Conservation (phyloP, 371 early-diverging fungal species). For the Mortierella sp. region DNA sequence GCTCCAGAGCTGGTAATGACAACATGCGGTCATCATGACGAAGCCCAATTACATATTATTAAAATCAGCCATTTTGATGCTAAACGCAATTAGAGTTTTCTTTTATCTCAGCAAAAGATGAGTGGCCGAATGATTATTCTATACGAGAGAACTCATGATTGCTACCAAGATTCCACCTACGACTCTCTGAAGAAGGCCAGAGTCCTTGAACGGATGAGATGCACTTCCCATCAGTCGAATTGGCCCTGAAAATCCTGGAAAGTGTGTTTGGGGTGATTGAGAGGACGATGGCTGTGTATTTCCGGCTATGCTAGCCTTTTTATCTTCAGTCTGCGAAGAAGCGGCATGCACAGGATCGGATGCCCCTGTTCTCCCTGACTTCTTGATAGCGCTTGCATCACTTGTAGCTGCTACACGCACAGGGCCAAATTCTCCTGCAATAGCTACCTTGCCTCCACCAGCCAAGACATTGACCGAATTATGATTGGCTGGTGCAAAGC, state of each 20-base stretch:
- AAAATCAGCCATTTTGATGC: not conserved
- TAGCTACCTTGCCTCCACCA: slow-evolving; percentile 19
- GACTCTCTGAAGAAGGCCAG: not conserved
- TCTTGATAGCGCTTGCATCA: slow-evolving; percentile 14
- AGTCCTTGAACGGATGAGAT: slow-evolving; percentile 4
- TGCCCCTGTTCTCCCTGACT: not conserved
- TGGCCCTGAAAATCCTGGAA: slow-evolving; percentile 18
- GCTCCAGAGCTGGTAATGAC: not conserved
- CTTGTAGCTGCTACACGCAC: slow-evolving; percentile 27
- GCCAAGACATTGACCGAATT: slow-evolving; percentile 37
- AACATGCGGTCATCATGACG: not conserved
- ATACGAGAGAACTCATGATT: not conserved
- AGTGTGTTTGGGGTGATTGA: slow-evolving; percentile 5
- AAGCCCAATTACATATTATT: not conserved
- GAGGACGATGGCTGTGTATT: slow-evolving; percentile 22
- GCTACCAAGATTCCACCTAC: slow-evolving; percentile 21
- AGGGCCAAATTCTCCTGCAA: slow-evolving; percentile 14
- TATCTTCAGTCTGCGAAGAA: not conserved
- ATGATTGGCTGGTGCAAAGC: slow-evolving; percentile 44
- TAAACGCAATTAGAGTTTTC: slow-evolving; percentile 3
- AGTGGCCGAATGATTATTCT: not conserved
- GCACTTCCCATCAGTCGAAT: slow-evolving; percentile 44
- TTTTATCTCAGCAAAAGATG: not conserved
- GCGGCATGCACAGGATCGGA: not conserved
- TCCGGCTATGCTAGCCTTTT: not conserved